These are phyloP conservation scores for Gomphus bonarii DNA, from an alignment of 1,284 basidiomycete genomes.

Conservation along the genomic window DNA sequence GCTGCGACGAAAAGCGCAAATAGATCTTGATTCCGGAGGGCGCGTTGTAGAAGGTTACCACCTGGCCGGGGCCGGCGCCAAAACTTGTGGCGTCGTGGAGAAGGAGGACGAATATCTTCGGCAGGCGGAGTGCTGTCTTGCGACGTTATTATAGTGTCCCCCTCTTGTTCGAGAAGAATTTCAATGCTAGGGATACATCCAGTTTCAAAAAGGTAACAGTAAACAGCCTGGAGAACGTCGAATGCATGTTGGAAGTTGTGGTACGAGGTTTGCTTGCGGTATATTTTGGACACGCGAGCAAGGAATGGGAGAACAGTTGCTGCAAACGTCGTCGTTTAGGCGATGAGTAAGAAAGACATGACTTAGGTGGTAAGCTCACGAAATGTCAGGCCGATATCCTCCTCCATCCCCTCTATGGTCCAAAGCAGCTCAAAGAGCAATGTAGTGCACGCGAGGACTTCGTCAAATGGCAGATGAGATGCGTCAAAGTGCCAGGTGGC, in stretches of 20 bases:
- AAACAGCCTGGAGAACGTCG: slow-evolving; percentile 88
- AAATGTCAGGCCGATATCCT: slow-evolving; percentile 52
- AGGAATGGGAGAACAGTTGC: neutral
- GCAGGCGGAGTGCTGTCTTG: too few relatives aligned
- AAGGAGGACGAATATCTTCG: neutral
- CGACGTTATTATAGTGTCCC: too few relatives aligned
- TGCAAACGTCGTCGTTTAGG: neutral
- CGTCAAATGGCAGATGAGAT: slow-evolving; percentile 66
- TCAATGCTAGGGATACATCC: slow-evolving; percentile 65
- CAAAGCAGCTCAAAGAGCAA: slow-evolving; percentile 69
- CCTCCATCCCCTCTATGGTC: slow-evolving; percentile 64
- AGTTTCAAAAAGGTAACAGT: slow-evolving; percentile 70
- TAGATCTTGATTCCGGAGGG: slow-evolving; percentile 58
- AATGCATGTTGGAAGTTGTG: slow-evolving; percentile 94
- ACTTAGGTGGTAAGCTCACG: slow-evolving; percentile 37
- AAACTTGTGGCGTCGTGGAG: slow-evolving; percentile 16
- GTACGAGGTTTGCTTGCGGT: slow-evolving; percentile 84
- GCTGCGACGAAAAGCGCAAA: slow-evolving; percentile 81
- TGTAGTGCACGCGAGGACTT: slow-evolving; percentile 71
- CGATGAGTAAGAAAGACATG: neutral
- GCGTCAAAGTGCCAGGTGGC: slow-evolving; percentile 85
- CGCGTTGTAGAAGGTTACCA: slow-evolving; percentile 38
- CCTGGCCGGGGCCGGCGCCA: slow-evolving; percentile 36
- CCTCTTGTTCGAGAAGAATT: slow-evolving; percentile 29
- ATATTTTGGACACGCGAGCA: slow-evolving; percentile 23